Conservation (phyloP, 108 stramenopile genomes). For the Pseudonitzschia pungens region DNA sequence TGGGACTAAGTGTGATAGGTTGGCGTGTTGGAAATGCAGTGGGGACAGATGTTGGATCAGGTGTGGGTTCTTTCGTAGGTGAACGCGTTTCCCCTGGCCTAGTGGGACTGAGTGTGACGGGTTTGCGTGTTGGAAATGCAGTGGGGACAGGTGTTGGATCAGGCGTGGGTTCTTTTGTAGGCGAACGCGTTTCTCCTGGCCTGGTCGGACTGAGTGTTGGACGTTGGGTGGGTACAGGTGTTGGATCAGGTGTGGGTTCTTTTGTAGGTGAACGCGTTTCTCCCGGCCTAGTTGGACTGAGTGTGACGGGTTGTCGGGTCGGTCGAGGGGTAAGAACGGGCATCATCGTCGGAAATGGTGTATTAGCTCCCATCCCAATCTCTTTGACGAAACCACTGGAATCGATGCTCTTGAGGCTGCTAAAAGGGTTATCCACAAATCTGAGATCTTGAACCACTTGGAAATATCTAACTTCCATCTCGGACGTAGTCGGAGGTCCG, state of each 20-base stretch:
- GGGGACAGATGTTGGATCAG: not conserved
- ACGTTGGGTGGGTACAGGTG: not conserved
- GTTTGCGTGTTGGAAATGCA: not conserved
- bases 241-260: not conserved
- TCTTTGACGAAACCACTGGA: slow-evolving; percentile 29
- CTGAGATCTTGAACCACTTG: slow-evolving; percentile 21
- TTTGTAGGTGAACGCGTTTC: not conserved
- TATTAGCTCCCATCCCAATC: slow-evolving; percentile 5
- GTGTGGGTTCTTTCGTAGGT: not conserved
- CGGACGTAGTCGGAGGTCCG: slow-evolving; percentile 24
- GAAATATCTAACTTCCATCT: slow-evolving; percentile 30
- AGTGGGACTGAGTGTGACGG: not conserved
- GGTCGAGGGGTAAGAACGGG: not conserved
- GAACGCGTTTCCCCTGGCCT: not conserved
- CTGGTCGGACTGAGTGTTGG: slow-evolving; percentile 13
- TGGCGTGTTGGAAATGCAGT: not conserved
- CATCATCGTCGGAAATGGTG: slow-evolving; percentile 2
- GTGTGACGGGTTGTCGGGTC: slow-evolving; percentile 1
- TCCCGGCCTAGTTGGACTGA: not conserved
- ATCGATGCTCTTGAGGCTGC: slow-evolving; percentile 14
- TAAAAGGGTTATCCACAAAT: not conserved
- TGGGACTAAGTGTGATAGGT: not conserved
- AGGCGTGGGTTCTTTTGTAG: not conserved
- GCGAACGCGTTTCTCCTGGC: not conserved
- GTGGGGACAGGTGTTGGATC: not conserved